Conservation (phyloP, 164 flowering plant species). For the Berberis thunbergii region DNA sequence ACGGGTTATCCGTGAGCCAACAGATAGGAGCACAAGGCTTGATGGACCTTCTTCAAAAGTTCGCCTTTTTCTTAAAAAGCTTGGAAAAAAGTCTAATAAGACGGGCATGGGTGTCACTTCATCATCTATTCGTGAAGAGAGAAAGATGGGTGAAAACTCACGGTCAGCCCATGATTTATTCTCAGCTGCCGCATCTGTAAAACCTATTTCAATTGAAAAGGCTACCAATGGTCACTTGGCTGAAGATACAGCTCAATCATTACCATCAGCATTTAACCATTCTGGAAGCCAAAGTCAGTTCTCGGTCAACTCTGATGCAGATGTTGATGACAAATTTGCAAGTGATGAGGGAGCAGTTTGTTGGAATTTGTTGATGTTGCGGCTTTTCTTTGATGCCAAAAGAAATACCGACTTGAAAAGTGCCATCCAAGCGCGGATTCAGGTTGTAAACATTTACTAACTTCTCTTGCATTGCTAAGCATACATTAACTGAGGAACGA, state of each 20-base stretch:
- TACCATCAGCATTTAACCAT: conserved; percentile 15
- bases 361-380: conserved; percentile 72
- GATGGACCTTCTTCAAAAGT: conserved; percentile 78
- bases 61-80: conserved; percentile 52
- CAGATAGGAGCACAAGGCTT: conserved; percentile 29
- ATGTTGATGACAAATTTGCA: conserved; percentile 39
- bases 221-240: conserved; percentile 13
- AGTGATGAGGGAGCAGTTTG: conserved; percentile 82
- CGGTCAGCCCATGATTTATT: conserved; percentile 28
- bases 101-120: conserved; percentile 16
- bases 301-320: conserved; percentile 43
- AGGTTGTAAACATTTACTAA: conserved; percentile 33
- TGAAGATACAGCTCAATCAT: conserved; percentile 23
- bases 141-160: conserved; percentile 30
- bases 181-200: conserved; percentile 7
- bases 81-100: conserved; percentile 63
- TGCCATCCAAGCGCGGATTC: conserved; percentile 54
- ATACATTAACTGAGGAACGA: too few relatives aligned
- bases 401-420: conserved; percentile 34
- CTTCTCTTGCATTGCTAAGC: neutral
- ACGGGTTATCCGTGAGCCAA: conserved; percentile 30
- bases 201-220: conserved; percentile 21
- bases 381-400: conserved; percentile 84
- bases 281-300: conserved; percentile 34
- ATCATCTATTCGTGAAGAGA: conserved; percentile 37